These are phyloP conservation scores for Sodiomyces alkalinus DNA, from an alignment of 2,329 filamentous ascomycete genomes.

Conservation along the genomic window DNA sequence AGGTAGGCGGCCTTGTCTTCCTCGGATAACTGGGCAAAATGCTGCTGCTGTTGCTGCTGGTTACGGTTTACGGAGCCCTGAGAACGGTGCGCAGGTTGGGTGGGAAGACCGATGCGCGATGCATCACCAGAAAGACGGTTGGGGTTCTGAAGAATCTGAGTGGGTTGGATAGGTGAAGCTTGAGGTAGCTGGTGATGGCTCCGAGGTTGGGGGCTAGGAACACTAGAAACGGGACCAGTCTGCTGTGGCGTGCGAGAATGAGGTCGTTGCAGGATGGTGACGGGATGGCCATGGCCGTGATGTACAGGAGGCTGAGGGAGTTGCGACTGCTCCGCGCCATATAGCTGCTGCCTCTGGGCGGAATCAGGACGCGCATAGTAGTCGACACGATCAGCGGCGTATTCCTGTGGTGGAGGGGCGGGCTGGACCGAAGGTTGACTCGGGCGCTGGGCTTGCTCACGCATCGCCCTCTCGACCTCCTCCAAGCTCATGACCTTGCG, in stretches of 20 bases:
- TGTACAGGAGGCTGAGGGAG: conserved; percentile 13
- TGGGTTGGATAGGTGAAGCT: conserved; percentile 37
- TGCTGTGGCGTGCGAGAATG: conserved; percentile 25
- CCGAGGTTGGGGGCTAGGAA: conserved; percentile 17
- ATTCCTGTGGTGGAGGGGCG: too few species aligned
- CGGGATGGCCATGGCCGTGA: conserved; percentile 28
- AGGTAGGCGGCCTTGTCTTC: conserved; percentile 73
- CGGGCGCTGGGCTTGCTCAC: conserved; percentile 41
- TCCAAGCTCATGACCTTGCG: conserved; percentile 90
- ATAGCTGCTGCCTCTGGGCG: conserved; percentile 13
- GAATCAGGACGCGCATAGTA: conserved; percentile 8
- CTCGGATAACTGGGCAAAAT: conserved; percentile 58
- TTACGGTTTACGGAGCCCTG: conserved; percentile 45
- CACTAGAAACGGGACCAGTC: conserved; percentile 14
- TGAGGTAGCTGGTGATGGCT: conserved; percentile 19
- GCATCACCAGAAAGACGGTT: conserved; percentile 44
- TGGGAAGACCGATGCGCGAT: conserved; percentile 14
- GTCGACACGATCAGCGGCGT: conserved; percentile 3
- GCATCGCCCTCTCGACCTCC: conserved; percentile 91
- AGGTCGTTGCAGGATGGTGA: conserved; percentile 41
- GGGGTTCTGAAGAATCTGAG: conserved; percentile 68
- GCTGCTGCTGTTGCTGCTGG: conserved; percentile 18
- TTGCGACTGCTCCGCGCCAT: conserved; percentile 11
- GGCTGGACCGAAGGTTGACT: conserved; percentile 15
- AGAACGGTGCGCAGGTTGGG: conserved; percentile 27